A percentile compares a stretch with the other conserved stretches of the same genome.
These are phyloP conservation scores for Huntiella decipiens DNA, from an alignment of 2,329 filamentous ascomycete genomes.

Conservation along the genomic window DNA sequence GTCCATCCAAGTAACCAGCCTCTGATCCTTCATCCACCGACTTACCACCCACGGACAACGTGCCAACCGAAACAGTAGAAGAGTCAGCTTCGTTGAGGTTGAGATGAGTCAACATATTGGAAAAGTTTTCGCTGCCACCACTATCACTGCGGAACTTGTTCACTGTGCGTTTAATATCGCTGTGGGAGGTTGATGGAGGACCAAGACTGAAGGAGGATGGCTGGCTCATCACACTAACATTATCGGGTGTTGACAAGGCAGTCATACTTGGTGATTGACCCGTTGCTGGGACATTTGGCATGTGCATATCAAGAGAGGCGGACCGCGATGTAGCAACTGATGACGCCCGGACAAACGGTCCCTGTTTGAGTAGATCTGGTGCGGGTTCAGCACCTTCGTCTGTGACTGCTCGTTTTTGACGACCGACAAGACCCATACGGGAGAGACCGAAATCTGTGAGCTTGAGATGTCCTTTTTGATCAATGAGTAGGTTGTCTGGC, in stretches of 20 bases:
- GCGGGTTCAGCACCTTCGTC: conserved; percentile 60
- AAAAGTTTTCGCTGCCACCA: conserved; percentile 69
- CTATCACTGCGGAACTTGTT: conserved; percentile 80
- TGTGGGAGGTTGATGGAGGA: conserved; percentile 32
- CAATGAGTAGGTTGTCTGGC: conserved; percentile 91
- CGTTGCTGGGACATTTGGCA: background rate
- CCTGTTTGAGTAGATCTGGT: conserved; percentile 80
- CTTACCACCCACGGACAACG: conserved; percentile 25
- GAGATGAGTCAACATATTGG: conserved; percentile 64
- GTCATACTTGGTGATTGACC: conserved; percentile 66
- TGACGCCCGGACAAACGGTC: conserved; percentile 68
- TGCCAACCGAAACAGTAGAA: conserved; percentile 13
- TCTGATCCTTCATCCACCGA: conserved; percentile 39
- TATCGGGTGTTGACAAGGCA: conserved; percentile 64
- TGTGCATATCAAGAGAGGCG: conserved; percentile 67
- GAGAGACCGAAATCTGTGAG: conserved; percentile 95
- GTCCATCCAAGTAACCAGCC: conserved; percentile 39
- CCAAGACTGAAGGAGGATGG: conserved; percentile 74
- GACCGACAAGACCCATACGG: conserved; percentile 87
- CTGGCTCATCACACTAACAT: conserved; percentile 46
- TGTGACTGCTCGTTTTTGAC: conserved; percentile 83
- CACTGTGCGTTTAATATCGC: conserved; percentile 23
- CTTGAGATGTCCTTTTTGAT: conserved; percentile 90
- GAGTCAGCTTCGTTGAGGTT: conserved; percentile 45
- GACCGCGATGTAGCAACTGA: conserved; percentile 84